Conservation (phyloP, 495 filamentous ascomycete genomes). For the Tuber calosporum region DNA sequence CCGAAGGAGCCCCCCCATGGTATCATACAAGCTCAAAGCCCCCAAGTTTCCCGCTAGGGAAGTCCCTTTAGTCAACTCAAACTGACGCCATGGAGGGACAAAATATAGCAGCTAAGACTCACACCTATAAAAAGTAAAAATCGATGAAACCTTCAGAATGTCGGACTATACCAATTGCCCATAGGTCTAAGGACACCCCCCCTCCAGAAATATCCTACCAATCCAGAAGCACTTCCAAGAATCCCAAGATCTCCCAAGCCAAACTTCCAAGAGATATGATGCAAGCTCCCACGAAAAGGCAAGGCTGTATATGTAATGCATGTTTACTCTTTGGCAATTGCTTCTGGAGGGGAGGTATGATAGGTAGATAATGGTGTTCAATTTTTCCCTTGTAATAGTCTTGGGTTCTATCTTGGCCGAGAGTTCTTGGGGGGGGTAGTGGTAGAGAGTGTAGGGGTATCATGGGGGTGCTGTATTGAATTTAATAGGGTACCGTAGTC, state of each 20-base stretch:
- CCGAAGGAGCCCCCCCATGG: not conserved
- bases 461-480: constrained; percentile 3
- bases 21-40: not conserved
- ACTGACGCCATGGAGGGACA: constrained; percentile 12
- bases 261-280: constrained; percentile 25
- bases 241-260: constrained; percentile 27
- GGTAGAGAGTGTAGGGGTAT: not conserved
- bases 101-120: constrained; percentile 13
- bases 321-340: constrained; percentile 23
- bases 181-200: constrained; percentile 9
- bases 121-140: constrained; percentile 10
- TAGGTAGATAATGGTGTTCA: constrained; percentile 12
- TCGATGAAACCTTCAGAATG: constrained; percentile 16
- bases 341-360: constrained; percentile 12
- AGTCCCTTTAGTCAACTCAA: constrained; percentile 11
- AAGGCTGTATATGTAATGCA: not conserved
- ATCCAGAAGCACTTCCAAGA: constrained; percentile 8
- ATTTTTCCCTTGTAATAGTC: constrained; percentile 11
- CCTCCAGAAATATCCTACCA: constrained; percentile 9
- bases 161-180: constrained; percentile 16
- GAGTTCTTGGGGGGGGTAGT: not conserved
- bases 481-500: not conserved
- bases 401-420: not conserved
- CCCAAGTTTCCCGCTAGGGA: not conserved
- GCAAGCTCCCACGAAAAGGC: constrained; percentile 19